Evolutionary conservation across 805 yeast species (phyloP).

Genomic region (Cyberlindnera galapagoensis): DNA sequence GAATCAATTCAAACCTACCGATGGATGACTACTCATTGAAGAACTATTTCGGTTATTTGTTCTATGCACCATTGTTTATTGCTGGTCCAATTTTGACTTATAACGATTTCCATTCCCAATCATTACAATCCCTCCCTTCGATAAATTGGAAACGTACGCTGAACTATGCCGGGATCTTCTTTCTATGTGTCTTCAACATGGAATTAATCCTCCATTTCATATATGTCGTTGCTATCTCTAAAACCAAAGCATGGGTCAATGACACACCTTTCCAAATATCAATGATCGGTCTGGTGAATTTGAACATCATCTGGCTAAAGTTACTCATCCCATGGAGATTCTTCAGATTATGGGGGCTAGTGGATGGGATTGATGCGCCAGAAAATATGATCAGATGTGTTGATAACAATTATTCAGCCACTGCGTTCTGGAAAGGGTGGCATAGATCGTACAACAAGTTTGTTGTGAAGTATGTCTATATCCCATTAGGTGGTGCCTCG

Average conservation of each 20-base stretch:
- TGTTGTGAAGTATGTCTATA: conserved; percentile 81
- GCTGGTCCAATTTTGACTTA: conserved; percentile 95
- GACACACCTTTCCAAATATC: conserved; percentile 89
- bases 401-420: conserved; percentile 86
- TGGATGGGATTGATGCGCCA: conserved; percentile 95
- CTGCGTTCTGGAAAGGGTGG: conserved; percentile 99
- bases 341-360: conserved; percentile 84
- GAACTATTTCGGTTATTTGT: conserved; percentile 69
- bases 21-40: conserved; percentile 50
- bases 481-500: conserved; percentile 83
- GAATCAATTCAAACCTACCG: conserved; percentile 60
- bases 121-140: conserved; percentile 61
- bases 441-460: conserved; percentile 90
- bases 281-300: conserved; percentile 87
- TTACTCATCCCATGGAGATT: conserved; percentile 93
- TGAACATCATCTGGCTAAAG: conserved; percentile 90
- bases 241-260: conserved; percentile 83
- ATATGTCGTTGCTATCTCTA: conserved; percentile 90
- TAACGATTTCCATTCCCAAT: conserved; percentile 83
- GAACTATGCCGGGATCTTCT: conserved; percentile 60
- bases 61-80: conserved; percentile 84
- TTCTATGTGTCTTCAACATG: conserved; percentile 77
- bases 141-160: conserved; percentile 46
- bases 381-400: conserved; percentile 97
- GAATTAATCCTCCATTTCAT: conserved; percentile 82